Evolutionary conservation across 352 stramenopile genomes (phyloP), one percentile per base, ranked within the genome.

Genomic region (Globisporangium solare): DNA sequence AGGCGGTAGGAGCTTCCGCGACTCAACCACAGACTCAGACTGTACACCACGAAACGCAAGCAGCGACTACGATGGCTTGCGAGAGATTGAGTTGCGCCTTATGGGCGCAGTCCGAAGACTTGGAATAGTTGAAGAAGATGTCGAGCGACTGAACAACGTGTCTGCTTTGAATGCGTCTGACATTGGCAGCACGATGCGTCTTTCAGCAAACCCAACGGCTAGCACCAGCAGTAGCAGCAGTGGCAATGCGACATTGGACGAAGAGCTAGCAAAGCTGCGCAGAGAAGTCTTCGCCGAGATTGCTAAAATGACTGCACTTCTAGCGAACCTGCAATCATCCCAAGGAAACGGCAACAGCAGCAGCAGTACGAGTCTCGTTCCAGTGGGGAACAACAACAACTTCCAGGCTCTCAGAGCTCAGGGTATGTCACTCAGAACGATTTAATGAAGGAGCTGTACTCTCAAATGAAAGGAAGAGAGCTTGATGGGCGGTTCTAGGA

Each of bases 21-120:
- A 47, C 7, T 27, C 47, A 17, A 52, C 54, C 18, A 58, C 40
- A n/a, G 49, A 63, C 24, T 48, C 54, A 18, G 56, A 53, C 61
- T 61, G 53, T 20, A 58, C 57, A 32, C 47, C 60, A 13, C 20
- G 46, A 7, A 63, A 51, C 31, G 53, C 31, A 12, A 60, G 45
- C 21, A 54, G 27, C 3, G 46, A 61, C 40, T 51, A 61, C 17
- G 71, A 86, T n/a, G 58, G 49, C 5, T 45, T 86, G 18, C 69
- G 75, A 3, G 77, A 88, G 47, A 56, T 88, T 31, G 77, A 88
- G 55, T 37, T 90, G 18, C 73, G 76, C 12, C 60, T 88, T 6
- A 83, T 80, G 57, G 72, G 80, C 20, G 70, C 77, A 11, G 71
- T 87, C 24, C 64, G 80, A 10, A 67, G 80, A 8, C 67, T 87